Percentiles rank a stretch among this genome's conserved stretches.
phyloP scores from a whole-genome alignment of 1,284 basidiomycete genomes.

The Puccinia novopanici region DNA sequence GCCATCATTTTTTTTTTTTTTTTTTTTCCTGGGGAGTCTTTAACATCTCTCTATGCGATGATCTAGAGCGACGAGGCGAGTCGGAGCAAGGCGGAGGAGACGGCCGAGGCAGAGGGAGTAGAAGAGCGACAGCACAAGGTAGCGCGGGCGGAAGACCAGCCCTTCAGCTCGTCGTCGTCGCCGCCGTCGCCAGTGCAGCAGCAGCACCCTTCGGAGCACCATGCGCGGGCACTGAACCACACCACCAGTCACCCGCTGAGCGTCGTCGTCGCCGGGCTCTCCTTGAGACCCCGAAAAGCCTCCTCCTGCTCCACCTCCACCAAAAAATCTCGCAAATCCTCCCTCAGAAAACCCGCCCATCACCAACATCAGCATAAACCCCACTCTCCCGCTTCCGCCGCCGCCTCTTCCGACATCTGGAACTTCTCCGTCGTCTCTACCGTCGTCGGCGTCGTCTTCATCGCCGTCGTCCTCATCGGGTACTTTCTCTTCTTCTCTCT shows the following conservation, averaged over 20 bases:
- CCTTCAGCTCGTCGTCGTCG: neutral
- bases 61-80: neutral
- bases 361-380: neutral
- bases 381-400: neutral
- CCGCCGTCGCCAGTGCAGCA: neutral
- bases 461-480: slow-evolving; percentile 34
- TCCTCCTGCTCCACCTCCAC: neutral
- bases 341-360: neutral
- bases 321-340: neutral
- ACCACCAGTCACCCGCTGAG: neutral
- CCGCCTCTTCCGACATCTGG: neutral
- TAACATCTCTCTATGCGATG: too few relatives aligned
- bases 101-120: neutral
- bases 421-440: slow-evolving; percentile 27
- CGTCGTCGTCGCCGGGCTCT: neutral
- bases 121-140: neutral
- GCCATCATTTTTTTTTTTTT: too few relatives aligned
- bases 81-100: neutral
- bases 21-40: too few relatives aligned
- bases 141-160: neutral
- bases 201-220: too few relatives aligned
- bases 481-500: neutral
- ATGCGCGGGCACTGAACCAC: neutral
- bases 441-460: slow-evolving; percentile 18
- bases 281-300: neutral